Evolutionary conservation across 257 asterid genomes (phyloP), one percentile per base, ranked within the genome.

Genomic region (Forsythia suspensa): DNA sequence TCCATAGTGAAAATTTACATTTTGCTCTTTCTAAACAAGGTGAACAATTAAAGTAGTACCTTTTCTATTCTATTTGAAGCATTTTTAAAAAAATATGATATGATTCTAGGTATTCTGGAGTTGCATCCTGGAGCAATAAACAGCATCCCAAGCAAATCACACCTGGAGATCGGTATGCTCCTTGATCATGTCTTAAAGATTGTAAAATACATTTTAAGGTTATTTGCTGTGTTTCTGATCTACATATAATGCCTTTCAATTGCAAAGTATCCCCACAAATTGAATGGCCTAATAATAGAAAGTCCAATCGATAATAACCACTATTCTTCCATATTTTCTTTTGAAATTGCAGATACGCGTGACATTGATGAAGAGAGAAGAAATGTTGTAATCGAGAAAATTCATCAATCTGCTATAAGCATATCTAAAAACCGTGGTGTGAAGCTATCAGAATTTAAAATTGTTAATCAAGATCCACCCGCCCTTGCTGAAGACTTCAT

Each of bases 111-210:
- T 80, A 93, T 93, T 77, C 89, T 95, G 82, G 93, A 91, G 86
- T 88, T 93, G 85, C 99, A 95, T 86, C 99, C 99, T 2, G 97
- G 97, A 80, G 99, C 99, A 83, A 91, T 95, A 77, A 95, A 95
- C 89, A 95, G 99, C 90, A 95, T 95, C 74, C 99, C 99, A 0
- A 93, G 98, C 92, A 92, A 85, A 89, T 84, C 99, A 43, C 98
- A 93, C 83, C 79, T 95, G 81, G 97, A 93, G 88, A 95, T 95
- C 48, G 97, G 98, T 95, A 85, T 41, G 78, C 71, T 78, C 63
- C 43, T 77, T 38, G 43, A 65, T 70, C 67, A 13, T 29, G 16
- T 63, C 44, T 52, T 15, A 10, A 79, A 77, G 38, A 70, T 38
- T 12, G 10, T 40, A 0, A 46, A 20, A 2, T 63, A 24, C 13